Evolutionary conservation across 2,329 filamentous ascomycete genomes (phyloP), one percentile per base, ranked within the genome.

Genomic region (Beauveria brongniartii): DNA sequence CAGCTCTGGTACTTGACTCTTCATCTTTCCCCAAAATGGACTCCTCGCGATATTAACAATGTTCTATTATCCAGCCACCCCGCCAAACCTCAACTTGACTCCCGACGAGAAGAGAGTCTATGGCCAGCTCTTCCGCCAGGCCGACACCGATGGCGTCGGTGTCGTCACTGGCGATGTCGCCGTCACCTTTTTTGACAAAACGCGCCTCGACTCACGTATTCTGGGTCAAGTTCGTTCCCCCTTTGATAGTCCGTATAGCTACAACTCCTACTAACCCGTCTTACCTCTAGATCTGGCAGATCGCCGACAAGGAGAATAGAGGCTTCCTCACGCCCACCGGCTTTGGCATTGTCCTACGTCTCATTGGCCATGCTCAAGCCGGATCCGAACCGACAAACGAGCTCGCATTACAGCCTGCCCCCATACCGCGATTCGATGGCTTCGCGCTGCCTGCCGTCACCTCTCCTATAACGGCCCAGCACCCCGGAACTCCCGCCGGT

Each of bases 121-220:
- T 75, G 91, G 89, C 68, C 91, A 94, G 75, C 87, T 99, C 65
- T 97, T 99, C 77, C 87, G 90, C 73, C 88, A 92, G 69, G 94
- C 94, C 66, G 94, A 99, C 75, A 89, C 88, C 63, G 94, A 97
- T 68, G 89, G 85, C 72, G 88, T 96, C 62, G 92, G 92, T 61
- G 92, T 97, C 65, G 91, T 99, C 40, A 97, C 94, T 20, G 94
- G 94, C 74, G 94, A 99, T 75, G 84, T 95, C 64, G 94, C 94
- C 62, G 92, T 99, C 73, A 91, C 92, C 73, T 97, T 99, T 80
- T 99, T 99, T 72, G 92, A 97, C 76, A 94, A 94, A 80, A 97
- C 94, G 51, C 88, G 90, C 67, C 81, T 99, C 54, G 86, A 93
- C 64, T 91, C 92, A 59, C 86, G 90, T 64, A 82, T 94, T 54